phyloP scores from a whole-genome alignment of 352 stramenopile genomes.

The Pythium rishiriense region DNA sequence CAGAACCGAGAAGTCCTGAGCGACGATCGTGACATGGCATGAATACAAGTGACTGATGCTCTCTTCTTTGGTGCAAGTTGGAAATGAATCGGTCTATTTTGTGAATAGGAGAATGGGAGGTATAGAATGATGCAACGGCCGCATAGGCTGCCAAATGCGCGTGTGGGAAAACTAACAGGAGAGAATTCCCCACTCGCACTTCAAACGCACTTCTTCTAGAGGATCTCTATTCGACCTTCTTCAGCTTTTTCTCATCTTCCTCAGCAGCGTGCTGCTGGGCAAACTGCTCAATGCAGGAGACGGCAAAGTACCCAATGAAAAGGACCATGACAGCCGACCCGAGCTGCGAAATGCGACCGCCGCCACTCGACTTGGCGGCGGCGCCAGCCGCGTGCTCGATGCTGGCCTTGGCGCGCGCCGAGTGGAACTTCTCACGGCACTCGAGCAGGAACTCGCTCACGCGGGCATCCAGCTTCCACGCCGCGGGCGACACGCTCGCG shows the following conservation, averaged over 20 bases:
- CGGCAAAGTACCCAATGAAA: constrained; percentile 89
- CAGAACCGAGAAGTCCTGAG: neutral
- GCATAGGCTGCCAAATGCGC: too few relatives aligned
- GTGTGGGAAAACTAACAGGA: neutral
- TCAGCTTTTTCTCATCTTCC: constrained; percentile 86
- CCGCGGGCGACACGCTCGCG: constrained; percentile 62
- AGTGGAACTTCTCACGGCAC: constrained; percentile 87
- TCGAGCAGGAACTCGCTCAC: constrained; percentile 87
- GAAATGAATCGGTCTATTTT: constrained; percentile 27
- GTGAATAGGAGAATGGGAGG: constrained; percentile 1
- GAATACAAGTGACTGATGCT: too few relatives aligned
- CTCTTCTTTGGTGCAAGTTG: too few relatives aligned
- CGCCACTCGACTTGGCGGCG: constrained; percentile 38
- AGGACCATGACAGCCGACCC: constrained; percentile 82
- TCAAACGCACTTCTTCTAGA: neutral
- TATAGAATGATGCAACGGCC: neutral
- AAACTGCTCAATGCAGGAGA: constrained; percentile 91
- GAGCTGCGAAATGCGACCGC: constrained; percentile 70
- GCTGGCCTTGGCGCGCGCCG: constrained; percentile 53
- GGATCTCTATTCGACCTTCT: constrained; percentile 52
- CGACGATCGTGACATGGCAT: too few relatives aligned
- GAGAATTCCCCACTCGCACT: neutral
- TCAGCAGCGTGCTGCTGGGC: constrained; percentile 88
- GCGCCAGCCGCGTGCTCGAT: constrained; percentile 54
- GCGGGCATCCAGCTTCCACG: constrained; percentile 75